A percentile compares a stretch with the other conserved stretches of the same genome.
phyloP scores from a whole-genome alignment of 768 basidiomycete species.

The Suillus subluteus region DNA sequence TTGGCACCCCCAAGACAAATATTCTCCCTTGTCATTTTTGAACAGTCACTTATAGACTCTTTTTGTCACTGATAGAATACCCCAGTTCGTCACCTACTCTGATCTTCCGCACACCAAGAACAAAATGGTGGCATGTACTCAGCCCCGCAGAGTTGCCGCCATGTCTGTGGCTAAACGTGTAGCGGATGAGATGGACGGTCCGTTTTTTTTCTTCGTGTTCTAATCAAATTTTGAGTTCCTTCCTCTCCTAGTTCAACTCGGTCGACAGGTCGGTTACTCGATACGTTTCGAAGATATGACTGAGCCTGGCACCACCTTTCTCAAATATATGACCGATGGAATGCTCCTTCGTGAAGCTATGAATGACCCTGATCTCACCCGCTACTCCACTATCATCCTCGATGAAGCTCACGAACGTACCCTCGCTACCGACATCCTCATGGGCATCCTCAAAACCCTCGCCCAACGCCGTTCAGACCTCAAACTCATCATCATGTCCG shows the following conservation, averaged over 20 bases:
- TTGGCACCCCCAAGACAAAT: constrained; percentile 26
- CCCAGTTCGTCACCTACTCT: constrained; percentile 93
- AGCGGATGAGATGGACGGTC: constrained; percentile 98
- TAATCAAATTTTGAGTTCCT: background rate
- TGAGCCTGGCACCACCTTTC: constrained; percentile 89
- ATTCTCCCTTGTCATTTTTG: constrained; percentile 24
- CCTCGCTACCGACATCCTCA: constrained; percentile 95
- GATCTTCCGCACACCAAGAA: constrained; percentile 90
- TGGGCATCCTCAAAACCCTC: constrained; percentile 93
- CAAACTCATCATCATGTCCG: constrained; percentile 98
- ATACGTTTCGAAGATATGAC: constrained; percentile 93
- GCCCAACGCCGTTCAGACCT: constrained; percentile 83
- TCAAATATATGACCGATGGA: constrained; percentile 99
- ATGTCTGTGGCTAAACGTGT: constrained; percentile 99
- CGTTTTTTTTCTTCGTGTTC: constrained; percentile 27
- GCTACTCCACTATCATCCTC: constrained; percentile 98
- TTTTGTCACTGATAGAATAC: constrained; percentile 64
- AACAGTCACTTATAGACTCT: constrained; percentile 31
- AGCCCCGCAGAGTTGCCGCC: constrained; percentile 94
- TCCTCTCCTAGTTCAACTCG: constrained; percentile 71
- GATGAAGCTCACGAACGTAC: constrained; percentile 99
- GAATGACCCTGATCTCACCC: constrained; percentile 87
- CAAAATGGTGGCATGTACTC: constrained; percentile 95
- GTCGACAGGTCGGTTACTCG: constrained; percentile 95
- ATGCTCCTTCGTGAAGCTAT: constrained; percentile 99